These are phyloP conservation scores for Laguncularia racemosa DNA, from an alignment of 345 rosid species.

Conservation along the genomic window DNA sequence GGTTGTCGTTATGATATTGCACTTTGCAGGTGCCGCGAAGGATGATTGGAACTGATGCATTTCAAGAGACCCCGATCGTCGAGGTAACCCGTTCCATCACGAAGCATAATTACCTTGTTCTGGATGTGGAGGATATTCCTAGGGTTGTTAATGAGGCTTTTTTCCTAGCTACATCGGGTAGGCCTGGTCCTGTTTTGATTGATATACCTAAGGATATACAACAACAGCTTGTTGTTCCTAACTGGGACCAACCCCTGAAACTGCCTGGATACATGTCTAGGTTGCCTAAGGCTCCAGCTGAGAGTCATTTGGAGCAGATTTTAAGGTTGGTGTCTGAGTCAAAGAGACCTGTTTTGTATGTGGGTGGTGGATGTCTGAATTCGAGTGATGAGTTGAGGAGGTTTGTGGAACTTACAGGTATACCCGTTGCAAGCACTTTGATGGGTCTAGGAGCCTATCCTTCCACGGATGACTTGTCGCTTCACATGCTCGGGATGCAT, in stretches of 20 bases:
- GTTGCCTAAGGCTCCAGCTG: constrained; percentile 60
- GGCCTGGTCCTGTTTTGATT: constrained; percentile 92
- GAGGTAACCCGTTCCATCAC: constrained; percentile 94
- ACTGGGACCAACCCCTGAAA: constrained; percentile 50
- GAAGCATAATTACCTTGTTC: constrained; percentile 79
- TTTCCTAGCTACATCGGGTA: constrained; percentile 71
- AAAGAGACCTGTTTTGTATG: constrained; percentile 87
- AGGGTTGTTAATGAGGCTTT: constrained; percentile 78
- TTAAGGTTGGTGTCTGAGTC: constrained; percentile 70
- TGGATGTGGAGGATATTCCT: constrained; percentile 86
- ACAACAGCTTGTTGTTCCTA: constrained; percentile 79
- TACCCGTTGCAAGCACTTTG: constrained; percentile 94
- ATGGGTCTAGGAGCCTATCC: constrained; percentile 93
- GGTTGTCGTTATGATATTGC: not conserved
- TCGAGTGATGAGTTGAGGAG: constrained; percentile 71
- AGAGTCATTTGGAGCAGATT: constrained; percentile 61
- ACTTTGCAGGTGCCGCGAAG: constrained; percentile 60
- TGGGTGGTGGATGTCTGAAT: constrained; percentile 97
- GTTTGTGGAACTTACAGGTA: constrained; percentile 82
- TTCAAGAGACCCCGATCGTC: constrained; percentile 87
- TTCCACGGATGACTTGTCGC: constrained; percentile 48
- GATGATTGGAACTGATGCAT: constrained; percentile 94
- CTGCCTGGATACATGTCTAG: constrained; percentile 74
- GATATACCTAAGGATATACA: constrained; percentile 95
- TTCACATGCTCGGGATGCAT: constrained; percentile 98